phyloP scores from a whole-genome alignment of 2,329 filamentous ascomycete species.

The Phoma herbarum region DNA sequence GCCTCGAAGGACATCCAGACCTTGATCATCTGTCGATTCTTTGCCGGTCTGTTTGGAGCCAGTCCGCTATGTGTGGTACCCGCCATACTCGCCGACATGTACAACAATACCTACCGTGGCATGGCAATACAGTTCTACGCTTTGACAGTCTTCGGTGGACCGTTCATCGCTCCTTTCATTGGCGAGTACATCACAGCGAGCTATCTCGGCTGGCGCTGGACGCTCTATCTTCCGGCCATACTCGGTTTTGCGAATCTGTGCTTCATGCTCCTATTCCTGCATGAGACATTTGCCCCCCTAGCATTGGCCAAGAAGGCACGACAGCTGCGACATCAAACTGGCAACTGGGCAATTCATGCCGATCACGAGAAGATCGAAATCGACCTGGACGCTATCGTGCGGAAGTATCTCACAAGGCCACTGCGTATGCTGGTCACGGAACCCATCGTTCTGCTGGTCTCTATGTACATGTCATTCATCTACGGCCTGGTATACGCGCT shows the following conservation, averaged over 20 bases:
- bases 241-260: not conserved
- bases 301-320: not conserved
- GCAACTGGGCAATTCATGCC: constrained; percentile 12
- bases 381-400: not conserved
- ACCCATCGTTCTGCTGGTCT: constrained; percentile 37
- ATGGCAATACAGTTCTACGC: constrained; percentile 15
- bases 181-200: constrained; percentile 1
- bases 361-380: not conserved
- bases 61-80: constrained; percentile 12
- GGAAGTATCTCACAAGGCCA: constrained; percentile 29
- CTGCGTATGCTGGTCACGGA: constrained; percentile 37
- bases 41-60: constrained; percentile 8
- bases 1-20: constrained; percentile 12
- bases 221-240: constrained; percentile 2
- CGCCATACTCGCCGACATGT: constrained; percentile 5
- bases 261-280: not conserved
- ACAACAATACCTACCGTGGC: constrained; percentile 7
- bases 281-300: constrained; percentile 3
- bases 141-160: constrained; percentile 7
- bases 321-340: not conserved
- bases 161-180: constrained; percentile 3
- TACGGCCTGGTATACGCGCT: constrained; percentile 30
- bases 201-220: constrained; percentile 14
- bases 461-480: constrained; percentile 39
- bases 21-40: constrained; percentile 8